Evolutionary conservation across 2,329 filamentous ascomycete genomes (phyloP).

Genomic region (Mycosphaerelloides madeirae): DNA sequence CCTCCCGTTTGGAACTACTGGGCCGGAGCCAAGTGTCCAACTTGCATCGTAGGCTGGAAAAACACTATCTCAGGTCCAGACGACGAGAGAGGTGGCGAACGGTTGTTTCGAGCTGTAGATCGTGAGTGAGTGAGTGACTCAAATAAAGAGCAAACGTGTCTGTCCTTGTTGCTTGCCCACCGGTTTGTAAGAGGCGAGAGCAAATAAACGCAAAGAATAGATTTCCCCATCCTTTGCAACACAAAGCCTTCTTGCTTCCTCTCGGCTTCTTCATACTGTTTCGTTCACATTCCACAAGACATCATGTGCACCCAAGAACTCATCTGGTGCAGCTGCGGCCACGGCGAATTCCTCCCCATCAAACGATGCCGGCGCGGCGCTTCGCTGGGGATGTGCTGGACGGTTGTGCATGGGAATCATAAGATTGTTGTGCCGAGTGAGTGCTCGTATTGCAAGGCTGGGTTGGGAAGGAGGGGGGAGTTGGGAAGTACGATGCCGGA

Average conservation of each 20-base stretch:
- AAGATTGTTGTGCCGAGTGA: conserved; percentile 17
- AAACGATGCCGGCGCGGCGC: conserved; percentile 18
- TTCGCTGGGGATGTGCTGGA: conserved; percentile 23
- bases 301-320: conserved; percentile 32
- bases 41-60: not conserved
- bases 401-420: conserved; percentile 27
- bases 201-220: not conserved
- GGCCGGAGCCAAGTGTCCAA: not conserved
- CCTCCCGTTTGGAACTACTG: not conserved
- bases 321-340: conserved; percentile 32
- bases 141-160: no score
- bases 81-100: no score
- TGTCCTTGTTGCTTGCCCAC: no score
- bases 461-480: conserved; percentile 14
- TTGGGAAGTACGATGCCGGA: conserved; percentile 16
- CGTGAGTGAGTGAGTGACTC: no score
- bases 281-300: no score
- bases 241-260: not conserved
- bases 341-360: conserved; percentile 32
- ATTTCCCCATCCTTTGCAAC: not conserved
- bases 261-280: not conserved
- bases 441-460: conserved; percentile 29
- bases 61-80: no score
- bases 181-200: no score
- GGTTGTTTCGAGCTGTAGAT: no score